Evolutionary conservation across 2,329 filamentous ascomycete genomes (phyloP).

Genomic region (Penicillium sp.): DNA sequence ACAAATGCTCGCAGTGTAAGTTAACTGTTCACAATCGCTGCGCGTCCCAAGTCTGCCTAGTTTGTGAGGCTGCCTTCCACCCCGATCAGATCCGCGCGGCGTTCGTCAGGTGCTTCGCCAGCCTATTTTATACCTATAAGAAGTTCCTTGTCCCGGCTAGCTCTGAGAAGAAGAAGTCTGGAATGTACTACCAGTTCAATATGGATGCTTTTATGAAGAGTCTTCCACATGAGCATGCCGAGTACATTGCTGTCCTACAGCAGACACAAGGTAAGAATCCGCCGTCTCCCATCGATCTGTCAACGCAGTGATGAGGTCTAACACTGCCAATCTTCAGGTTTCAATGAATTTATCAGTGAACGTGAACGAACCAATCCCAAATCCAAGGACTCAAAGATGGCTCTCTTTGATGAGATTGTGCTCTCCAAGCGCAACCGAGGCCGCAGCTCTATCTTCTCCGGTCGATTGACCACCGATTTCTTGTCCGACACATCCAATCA

Average conservation of each 20-base stretch:
- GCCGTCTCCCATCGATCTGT: neutral
- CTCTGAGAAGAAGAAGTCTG: slow-evolving; percentile 64
- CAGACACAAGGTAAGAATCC: slow-evolving; percentile 61
- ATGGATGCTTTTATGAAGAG: slow-evolving; percentile 68
- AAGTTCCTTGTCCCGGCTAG: slow-evolving; percentile 63
- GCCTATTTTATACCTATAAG: slow-evolving; percentile 70
- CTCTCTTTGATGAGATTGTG: slow-evolving; percentile 68
- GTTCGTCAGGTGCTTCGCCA: slow-evolving; percentile 70
- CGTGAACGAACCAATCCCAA: slow-evolving; percentile 58
- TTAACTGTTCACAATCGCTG: slow-evolving; percentile 62
- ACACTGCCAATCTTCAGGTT: slow-evolving; percentile 43
- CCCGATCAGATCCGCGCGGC: slow-evolving; percentile 69
- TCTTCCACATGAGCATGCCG: slow-evolving; percentile 65
- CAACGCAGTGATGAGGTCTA: slow-evolving; percentile 11
- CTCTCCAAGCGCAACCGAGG: slow-evolving; percentile 66
- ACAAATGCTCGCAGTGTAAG: slow-evolving; percentile 53
- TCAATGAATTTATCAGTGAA: slow-evolving; percentile 68
- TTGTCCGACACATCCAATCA: slow-evolving; percentile 66
- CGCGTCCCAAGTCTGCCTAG: slow-evolving; percentile 62
- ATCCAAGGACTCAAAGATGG: slow-evolving; percentile 59
- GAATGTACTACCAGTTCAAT: slow-evolving; percentile 66
- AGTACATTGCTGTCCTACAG: slow-evolving; percentile 65
- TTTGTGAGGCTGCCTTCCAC: slow-evolving; percentile 68
- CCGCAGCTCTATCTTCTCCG: slow-evolving; percentile 59
- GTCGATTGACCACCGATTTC: slow-evolving; percentile 56